Percentiles rank a stretch among this genome's conserved stretches.
phyloP scores from a whole-genome alignment of 2,329 filamentous ascomycete genomes.

The Alternaria sp. region DNA sequence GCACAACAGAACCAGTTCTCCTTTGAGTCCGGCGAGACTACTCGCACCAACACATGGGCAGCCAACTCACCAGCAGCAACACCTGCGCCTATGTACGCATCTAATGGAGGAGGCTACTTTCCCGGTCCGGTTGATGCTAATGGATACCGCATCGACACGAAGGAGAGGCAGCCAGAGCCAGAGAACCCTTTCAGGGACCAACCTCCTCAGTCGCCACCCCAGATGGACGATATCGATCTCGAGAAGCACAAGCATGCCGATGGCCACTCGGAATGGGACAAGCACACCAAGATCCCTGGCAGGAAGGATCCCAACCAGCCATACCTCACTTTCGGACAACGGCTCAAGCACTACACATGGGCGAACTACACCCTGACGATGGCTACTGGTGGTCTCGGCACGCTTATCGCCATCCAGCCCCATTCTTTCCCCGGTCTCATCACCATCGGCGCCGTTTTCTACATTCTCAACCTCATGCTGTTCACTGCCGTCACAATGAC shows the following conservation, averaged over 20 bases:
- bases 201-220: slow-evolving; percentile 18
- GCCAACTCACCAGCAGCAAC: slow-evolving; percentile 13
- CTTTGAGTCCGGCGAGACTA: slow-evolving; percentile 28
- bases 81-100: slow-evolving; percentile 27
- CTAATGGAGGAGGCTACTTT: slow-evolving; percentile 28
- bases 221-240: slow-evolving; percentile 30
- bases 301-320: slow-evolving; percentile 44
- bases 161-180: slow-evolving; percentile 24
- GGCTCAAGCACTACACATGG: slow-evolving; percentile 54
- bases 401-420: slow-evolving; percentile 53
- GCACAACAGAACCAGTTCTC: slow-evolving; percentile 15
- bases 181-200: slow-evolving; percentile 28
- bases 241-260: slow-evolving; percentile 38
- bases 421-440: slow-evolving; percentile 57
- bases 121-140: slow-evolving; percentile 29
- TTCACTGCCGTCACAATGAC: slow-evolving; percentile 46
- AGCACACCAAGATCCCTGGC: slow-evolving; percentile 35
- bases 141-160: slow-evolving; percentile 35
- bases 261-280: slow-evolving; percentile 26
- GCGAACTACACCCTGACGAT: slow-evolving; percentile 57
- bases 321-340: slow-evolving; percentile 33
- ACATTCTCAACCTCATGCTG: slow-evolving; percentile 58
- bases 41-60: slow-evolving; percentile 37
- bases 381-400: slow-evolving; percentile 55
- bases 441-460: slow-evolving; percentile 59